phyloP scores from a whole-genome alignment of 495 filamentous ascomycete genomes.

The Talaromyces nanjingensis region DNA sequence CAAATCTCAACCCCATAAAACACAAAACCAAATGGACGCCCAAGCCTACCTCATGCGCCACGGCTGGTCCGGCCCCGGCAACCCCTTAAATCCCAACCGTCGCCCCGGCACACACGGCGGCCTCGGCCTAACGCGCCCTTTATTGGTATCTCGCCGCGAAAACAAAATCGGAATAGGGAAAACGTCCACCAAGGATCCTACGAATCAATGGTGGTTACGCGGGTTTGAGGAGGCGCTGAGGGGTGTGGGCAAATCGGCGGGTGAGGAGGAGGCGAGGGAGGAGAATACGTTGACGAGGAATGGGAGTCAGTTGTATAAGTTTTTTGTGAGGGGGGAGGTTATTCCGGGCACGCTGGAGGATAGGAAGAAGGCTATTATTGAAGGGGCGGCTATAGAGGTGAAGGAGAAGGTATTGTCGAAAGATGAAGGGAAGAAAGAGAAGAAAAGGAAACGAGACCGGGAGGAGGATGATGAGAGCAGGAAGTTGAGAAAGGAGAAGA shows the following conservation, averaged over 20 bases:
- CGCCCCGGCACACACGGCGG: conserved; percentile 51
- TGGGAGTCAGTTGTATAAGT: conserved; percentile 63
- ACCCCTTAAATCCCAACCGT: conserved; percentile 61
- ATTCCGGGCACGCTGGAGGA: conserved; percentile 58
- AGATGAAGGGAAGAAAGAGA: conserved; percentile 16
- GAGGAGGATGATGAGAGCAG: conserved; percentile 32
- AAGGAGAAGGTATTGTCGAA: conserved; percentile 12
- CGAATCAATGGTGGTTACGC: conserved; percentile 73
- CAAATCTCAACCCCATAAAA: background rate
- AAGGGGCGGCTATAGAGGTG: conserved; percentile 8
- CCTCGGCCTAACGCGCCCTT: conserved; percentile 59
- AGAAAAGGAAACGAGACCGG: conserved; percentile 24
- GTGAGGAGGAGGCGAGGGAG: conserved; percentile 7
- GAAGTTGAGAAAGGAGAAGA: conserved; percentile 29
- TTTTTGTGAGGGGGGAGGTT: conserved; percentile 69
- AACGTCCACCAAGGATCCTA: conserved; percentile 53
- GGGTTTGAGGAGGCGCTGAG: conserved; percentile 75
- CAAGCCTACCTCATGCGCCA: conserved; percentile 64
- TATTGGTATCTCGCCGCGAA: conserved; percentile 60
- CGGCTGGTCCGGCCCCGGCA: conserved; percentile 73
- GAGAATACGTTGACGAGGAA: conserved; percentile 28
- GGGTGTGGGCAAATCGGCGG: conserved; percentile 36
- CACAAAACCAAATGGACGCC: conserved; percentile 48
- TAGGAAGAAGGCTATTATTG: conserved; percentile 15
- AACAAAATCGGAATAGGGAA: conserved; percentile 67